phyloP scores from a whole-genome alignment of 352 stramenopile species.

The Globisporangium ultimum region DNA sequence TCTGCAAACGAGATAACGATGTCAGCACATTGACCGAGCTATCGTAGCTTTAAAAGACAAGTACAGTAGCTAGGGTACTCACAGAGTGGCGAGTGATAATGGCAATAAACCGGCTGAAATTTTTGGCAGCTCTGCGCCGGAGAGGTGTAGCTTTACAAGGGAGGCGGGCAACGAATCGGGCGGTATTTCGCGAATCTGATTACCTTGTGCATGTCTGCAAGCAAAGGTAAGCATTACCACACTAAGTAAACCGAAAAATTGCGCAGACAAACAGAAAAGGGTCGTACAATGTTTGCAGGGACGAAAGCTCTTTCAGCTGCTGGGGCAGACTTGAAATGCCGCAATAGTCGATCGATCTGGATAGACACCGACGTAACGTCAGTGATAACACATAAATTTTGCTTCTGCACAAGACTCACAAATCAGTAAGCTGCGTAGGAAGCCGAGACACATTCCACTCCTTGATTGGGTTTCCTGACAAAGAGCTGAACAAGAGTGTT shows the following conservation, averaged over 20 bases:
- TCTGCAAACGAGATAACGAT: neutral
- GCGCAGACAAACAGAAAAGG: neutral
- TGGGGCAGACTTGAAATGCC: neutral
- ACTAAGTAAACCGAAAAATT: neutral
- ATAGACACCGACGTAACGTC: neutral
- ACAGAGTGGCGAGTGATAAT: neutral
- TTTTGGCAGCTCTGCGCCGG: neutral
- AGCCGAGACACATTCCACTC: neutral
- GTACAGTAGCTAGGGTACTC: neutral
- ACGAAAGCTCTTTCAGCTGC: neutral
- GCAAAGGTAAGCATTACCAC: neutral
- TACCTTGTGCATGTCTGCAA: neutral
- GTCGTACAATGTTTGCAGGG: no score
- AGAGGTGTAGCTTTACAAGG: neutral
- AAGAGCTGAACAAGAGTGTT: neutral
- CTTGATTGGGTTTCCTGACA: constrained; percentile 1
- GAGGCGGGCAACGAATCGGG: neutral
- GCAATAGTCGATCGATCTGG: neutral
- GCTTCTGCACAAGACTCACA: neutral
- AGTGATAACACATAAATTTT: neutral
- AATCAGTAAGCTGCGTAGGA: neutral
- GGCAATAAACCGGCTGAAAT: neutral
- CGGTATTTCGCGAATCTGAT: neutral
- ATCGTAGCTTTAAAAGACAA: no score
- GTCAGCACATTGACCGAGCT: no score